A percentile compares a stretch with the other conserved stretches of the same genome.
These are phyloP conservation scores for Cudoniella acicularis DNA, from an alignment of 495 filamentous ascomycete genomes.

Conservation along the genomic window DNA sequence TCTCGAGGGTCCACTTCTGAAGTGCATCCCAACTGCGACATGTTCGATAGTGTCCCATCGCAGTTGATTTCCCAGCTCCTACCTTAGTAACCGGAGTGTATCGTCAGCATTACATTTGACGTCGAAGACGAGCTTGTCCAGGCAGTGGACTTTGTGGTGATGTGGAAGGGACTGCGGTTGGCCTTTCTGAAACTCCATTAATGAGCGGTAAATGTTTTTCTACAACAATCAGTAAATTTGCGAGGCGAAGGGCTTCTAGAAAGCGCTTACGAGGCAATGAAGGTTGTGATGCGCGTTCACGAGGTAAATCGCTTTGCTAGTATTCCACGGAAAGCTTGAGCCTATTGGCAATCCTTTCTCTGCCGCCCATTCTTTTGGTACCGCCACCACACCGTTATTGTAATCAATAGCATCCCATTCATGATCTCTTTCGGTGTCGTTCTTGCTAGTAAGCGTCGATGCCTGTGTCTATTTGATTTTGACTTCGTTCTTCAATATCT, in stretches of 20 bases:
- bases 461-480: no score
- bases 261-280: background rate
- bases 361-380: background rate
- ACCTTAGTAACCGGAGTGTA: background rate
- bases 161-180: background rate
- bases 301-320: background rate
- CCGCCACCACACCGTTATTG: background rate
- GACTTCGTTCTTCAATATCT: no score
- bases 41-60: background rate
- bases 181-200: background rate
- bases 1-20: background rate
- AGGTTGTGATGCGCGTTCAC: background rate
- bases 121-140: background rate
- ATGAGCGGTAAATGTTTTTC: background rate
- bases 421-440: background rate
- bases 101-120: background rate
- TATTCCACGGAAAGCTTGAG: background rate
- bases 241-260: no score
- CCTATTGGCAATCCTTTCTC: background rate
- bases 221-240: no score
- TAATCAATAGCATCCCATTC: background rate
- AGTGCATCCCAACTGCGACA: background rate
- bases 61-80: background rate
- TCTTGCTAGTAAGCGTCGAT: no score
- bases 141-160: background rate